A percentile compares a stretch with the other conserved stretches of the same genome.
Conservation (phyloP, 768 basidiomycete genomes). For the Termitomyces sp. region DNA sequence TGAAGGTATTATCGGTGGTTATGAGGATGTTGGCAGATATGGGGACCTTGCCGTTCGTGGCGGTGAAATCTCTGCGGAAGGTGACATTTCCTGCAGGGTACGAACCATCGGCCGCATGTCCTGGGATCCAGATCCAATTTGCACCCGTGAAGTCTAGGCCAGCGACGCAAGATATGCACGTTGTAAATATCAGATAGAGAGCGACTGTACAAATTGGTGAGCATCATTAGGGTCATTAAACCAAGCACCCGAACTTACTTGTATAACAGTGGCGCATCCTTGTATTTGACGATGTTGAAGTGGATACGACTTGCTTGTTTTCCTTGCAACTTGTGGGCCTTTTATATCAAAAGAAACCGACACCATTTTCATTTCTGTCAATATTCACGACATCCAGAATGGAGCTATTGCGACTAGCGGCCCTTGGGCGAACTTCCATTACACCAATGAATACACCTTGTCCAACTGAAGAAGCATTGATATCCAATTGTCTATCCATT, state of each 20-base stretch:
- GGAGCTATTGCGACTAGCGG: background rate
- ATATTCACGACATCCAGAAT: background rate
- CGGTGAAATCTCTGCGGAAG: constrained; percentile 25
- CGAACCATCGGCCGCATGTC: constrained; percentile 10
- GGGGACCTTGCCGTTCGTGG: constrained; percentile 22
- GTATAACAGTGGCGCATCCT: background rate
- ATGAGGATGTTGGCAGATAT: constrained; percentile 28
- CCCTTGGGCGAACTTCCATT: background rate
- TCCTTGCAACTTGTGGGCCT: background rate
- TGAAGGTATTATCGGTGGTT: constrained; percentile 26
- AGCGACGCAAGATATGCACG: constrained; percentile 5
- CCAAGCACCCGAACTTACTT: background rate
- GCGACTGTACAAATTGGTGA: background rate
- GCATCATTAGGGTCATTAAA: background rate
- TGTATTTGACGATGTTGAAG: background rate
- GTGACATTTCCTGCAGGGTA: constrained; percentile 23
- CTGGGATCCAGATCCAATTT: constrained; percentile 31
- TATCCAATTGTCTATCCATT: background rate
- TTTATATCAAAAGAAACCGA: background rate
- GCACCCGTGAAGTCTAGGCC: constrained; percentile 11
- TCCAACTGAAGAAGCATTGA: background rate
- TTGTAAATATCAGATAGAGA: constrained; percentile 5
- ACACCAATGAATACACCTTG: background rate
- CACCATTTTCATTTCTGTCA: background rate
- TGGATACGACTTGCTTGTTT: background rate